phyloP scores from a whole-genome alignment of 2,329 filamentous ascomycete genomes.

The Colletotrichum phormii region DNA sequence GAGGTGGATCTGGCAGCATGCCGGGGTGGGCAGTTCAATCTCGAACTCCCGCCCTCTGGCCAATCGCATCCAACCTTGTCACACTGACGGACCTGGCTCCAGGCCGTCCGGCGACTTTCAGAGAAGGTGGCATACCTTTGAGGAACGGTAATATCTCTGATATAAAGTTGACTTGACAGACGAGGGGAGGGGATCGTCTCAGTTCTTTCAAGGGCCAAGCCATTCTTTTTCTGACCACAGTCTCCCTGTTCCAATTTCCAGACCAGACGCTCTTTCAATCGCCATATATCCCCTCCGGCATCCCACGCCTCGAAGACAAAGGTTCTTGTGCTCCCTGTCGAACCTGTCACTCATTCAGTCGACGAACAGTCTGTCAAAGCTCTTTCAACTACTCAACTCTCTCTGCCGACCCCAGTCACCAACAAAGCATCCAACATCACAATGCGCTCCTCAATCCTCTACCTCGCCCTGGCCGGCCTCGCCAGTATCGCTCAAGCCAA shows the following conservation, averaged over 20 bases:
- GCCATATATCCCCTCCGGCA: not conserved
- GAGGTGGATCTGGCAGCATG: constrained; percentile 1
- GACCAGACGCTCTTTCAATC: constrained; percentile 1
- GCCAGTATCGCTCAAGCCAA: constrained; percentile 14
- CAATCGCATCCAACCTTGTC: constrained; percentile 7
- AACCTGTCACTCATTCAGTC: not conserved
- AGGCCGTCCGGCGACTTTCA: constrained; percentile 6
- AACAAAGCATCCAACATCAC: not conserved
- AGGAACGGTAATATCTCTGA: not conserved
- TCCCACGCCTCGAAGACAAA: not conserved
- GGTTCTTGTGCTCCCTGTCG: not conserved
- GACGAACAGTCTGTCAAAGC: not conserved
- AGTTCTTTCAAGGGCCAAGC: not conserved
- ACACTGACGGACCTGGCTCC: not conserved
- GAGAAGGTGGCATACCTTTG: not conserved
- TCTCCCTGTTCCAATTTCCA: not conserved
- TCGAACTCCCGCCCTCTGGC: not conserved
- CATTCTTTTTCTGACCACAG: constrained; percentile 20
- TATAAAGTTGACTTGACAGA: constrained; percentile 22
- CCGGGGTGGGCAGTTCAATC: constrained; percentile 8
- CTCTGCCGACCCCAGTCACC: not conserved
- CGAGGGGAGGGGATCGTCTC: constrained; percentile 9
- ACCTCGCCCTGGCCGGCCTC: constrained; percentile 18
- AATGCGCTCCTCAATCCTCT: constrained; percentile 25
- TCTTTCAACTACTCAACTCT: not conserved